These are phyloP conservation scores for Torulaspora maleeae DNA, from an alignment of 805 yeast genomes.

Conservation along the genomic window DNA sequence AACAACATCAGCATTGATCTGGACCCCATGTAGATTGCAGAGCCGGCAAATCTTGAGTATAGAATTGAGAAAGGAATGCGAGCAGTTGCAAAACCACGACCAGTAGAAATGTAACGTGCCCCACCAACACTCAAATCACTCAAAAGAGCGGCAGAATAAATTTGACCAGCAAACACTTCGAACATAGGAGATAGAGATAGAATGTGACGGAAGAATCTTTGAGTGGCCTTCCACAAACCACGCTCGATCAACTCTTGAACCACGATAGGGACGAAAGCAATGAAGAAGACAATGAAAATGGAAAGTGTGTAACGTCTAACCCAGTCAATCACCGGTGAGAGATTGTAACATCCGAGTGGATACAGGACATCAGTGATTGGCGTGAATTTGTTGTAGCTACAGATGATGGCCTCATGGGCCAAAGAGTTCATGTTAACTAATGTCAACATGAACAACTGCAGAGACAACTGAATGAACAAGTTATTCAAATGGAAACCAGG, in stretches of 20 bases:
- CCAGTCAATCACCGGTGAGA: constrained; percentile 74
- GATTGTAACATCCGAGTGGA: constrained; percentile 72
- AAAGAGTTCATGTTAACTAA: constrained; percentile 67
- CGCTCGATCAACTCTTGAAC: constrained; percentile 78
- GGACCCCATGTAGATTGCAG: constrained; percentile 81
- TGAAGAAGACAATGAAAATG: constrained; percentile 75
- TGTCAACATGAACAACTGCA: constrained; percentile 67
- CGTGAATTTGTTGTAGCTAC: constrained; percentile 58
- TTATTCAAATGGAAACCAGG: constrained; percentile 84
- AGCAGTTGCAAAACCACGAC: constrained; percentile 81
- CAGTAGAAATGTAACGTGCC: constrained; percentile 81
- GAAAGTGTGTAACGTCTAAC: constrained; percentile 74
- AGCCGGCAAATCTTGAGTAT: constrained; percentile 74
- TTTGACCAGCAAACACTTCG: constrained; percentile 78
- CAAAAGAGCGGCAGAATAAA: constrained; percentile 64
- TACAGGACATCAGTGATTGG: constrained; percentile 63
- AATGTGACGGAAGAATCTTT: constrained; percentile 65
- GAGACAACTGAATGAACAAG: constrained; percentile 68
- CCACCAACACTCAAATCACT: constrained; percentile 79
- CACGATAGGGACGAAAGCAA: constrained; percentile 72
- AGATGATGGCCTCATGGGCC: constrained; percentile 64
- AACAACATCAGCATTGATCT: constrained; percentile 67
- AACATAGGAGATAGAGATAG: constrained; percentile 71
- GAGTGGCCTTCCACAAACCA: constrained; percentile 71
- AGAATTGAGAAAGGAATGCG: constrained; percentile 71